Percentiles rank a stretch among this genome's conserved stretches.
Conservation (phyloP, 2,329 filamentous ascomycete genomes). For the Dendryphion nanum region DNA sequence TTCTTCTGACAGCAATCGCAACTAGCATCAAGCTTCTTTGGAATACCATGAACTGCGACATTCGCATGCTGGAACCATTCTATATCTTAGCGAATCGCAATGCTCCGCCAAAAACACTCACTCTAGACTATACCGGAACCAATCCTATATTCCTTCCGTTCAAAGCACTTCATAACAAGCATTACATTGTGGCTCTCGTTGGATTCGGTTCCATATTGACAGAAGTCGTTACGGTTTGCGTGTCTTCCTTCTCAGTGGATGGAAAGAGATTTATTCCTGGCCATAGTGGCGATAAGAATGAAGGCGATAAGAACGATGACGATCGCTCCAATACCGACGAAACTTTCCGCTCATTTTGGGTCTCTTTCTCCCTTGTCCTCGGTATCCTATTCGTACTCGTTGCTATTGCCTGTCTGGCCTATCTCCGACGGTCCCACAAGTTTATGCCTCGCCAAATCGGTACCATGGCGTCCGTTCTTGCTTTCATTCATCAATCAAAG, state of each 20-base stretch:
- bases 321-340: slow-evolving; percentile 40
- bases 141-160: slow-evolving; percentile 66
- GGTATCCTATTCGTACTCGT: slow-evolving; percentile 67
- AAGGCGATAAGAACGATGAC: slow-evolving; percentile 11
- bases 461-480: slow-evolving; percentile 73
- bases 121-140: slow-evolving; percentile 70
- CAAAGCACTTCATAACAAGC: slow-evolving; percentile 61
- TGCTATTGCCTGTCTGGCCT: slow-evolving; percentile 59
- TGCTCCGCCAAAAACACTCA: slow-evolving; percentile 64
- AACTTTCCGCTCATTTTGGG: slow-evolving; percentile 61
- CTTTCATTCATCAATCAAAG: slow-evolving; percentile 76
- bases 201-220: slow-evolving; percentile 70
- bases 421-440: slow-evolving; percentile 61
- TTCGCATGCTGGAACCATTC: slow-evolving; percentile 74
- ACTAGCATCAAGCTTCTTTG: slow-evolving; percentile 67
- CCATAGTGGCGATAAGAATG: slow-evolving; percentile 18
- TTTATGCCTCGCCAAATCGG: slow-evolving; percentile 77
- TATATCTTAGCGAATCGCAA: slow-evolving; percentile 67
- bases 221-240: slow-evolving; percentile 70
- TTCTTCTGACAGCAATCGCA: slow-evolving; percentile 64
- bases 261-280: slow-evolving; percentile 57
- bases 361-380: slow-evolving; percentile 61
- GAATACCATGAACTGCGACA: slow-evolving; percentile 66
- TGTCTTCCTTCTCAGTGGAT: slow-evolving; percentile 65
- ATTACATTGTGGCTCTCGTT: slow-evolving; percentile 66